A percentile compares a stretch with the other conserved stretches of the same genome.
Conservation (phyloP, 73 alveolate genomes). For the Blepharisma japonicum region DNA sequence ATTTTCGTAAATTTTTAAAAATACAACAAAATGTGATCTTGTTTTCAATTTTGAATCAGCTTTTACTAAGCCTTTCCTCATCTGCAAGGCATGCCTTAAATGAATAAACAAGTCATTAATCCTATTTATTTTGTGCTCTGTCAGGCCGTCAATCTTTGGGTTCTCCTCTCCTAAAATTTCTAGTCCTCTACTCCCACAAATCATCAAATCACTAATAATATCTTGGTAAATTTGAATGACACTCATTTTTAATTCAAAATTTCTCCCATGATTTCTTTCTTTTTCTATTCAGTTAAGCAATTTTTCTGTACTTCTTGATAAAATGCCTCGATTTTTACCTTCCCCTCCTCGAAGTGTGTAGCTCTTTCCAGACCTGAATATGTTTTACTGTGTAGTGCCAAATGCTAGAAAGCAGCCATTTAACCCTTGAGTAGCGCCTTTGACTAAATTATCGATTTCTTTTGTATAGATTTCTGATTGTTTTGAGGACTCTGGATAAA, state of each 20-base stretch:
- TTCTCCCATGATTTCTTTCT: not conserved
- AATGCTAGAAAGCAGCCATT: conserved; percentile 33
- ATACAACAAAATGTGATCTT: conserved; percentile 7
- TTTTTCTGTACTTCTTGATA: conserved; percentile 50
- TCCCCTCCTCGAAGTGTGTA: conserved; percentile 54
- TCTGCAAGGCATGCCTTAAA: conserved; percentile 3
- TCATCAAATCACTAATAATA: conserved; percentile 4
- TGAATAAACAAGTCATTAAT: not conserved
- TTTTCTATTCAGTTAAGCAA: conserved; percentile 32
- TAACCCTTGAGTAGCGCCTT: too few relatives aligned
- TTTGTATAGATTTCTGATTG: too few relatives aligned
- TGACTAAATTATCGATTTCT: too few relatives aligned
- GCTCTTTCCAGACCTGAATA: conserved; percentile 44
- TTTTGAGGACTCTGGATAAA: too few relatives aligned
- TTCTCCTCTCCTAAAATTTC: not conserved
- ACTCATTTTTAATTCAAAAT: conserved; percentile 14
- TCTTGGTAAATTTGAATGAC: conserved; percentile 18
- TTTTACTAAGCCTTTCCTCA: not conserved
- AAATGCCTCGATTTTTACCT: conserved; percentile 50
- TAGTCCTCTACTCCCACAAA: conserved; percentile 16
- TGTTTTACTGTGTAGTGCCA: conserved; percentile 47
- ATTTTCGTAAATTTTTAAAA: not conserved
- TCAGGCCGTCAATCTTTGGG: not conserved
- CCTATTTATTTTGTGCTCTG: not conserved
- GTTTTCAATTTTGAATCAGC: conserved; percentile 9